These are phyloP conservation scores for Aspergillus pseudotamarii DNA, from an alignment of 2,329 filamentous ascomycete genomes.

Conservation along the genomic window DNA sequence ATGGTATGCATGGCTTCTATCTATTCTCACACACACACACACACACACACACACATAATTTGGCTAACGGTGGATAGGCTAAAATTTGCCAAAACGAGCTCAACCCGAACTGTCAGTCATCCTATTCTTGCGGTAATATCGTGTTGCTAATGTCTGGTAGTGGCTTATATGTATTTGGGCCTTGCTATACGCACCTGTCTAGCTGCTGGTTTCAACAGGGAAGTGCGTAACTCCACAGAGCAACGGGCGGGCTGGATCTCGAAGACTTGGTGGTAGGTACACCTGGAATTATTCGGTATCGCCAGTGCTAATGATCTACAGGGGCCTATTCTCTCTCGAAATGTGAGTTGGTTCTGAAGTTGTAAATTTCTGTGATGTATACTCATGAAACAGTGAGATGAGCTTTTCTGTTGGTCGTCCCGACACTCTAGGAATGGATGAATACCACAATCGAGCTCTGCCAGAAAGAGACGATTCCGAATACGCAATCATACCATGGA, in stretches of 20 bases:
- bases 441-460: conserved; percentile 52
- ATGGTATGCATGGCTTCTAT: conserved; percentile 37
- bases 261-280: conserved; percentile 51
- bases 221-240: conserved; percentile 38
- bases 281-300: background rate
- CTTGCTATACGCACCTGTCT: conserved; percentile 52
- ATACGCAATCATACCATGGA: conserved; percentile 44
- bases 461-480: conserved; percentile 39
- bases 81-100: conserved; percentile 56
- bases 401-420: conserved; percentile 54
- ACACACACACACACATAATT: background rate
- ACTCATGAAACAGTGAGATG: conserved; percentile 42
- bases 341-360: conserved; percentile 33
- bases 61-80: conserved; percentile 32
- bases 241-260: conserved; percentile 44
- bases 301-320: conserved; percentile 16
- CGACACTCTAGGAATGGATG: conserved; percentile 52
- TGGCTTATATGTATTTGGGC: conserved; percentile 54
- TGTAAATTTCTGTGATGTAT: background rate
- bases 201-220: conserved; percentile 53
- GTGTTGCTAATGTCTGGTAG: conserved; percentile 20
- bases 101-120: conserved; percentile 47
- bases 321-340: conserved; percentile 50
- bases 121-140: background rate
- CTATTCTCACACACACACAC: background rate